A percentile compares a stretch with the other conserved stretches of the same genome.
These are phyloP conservation scores for Blastomyces parvus DNA, from an alignment of 2,329 filamentous ascomycete genomes.

Conservation along the genomic window DNA sequence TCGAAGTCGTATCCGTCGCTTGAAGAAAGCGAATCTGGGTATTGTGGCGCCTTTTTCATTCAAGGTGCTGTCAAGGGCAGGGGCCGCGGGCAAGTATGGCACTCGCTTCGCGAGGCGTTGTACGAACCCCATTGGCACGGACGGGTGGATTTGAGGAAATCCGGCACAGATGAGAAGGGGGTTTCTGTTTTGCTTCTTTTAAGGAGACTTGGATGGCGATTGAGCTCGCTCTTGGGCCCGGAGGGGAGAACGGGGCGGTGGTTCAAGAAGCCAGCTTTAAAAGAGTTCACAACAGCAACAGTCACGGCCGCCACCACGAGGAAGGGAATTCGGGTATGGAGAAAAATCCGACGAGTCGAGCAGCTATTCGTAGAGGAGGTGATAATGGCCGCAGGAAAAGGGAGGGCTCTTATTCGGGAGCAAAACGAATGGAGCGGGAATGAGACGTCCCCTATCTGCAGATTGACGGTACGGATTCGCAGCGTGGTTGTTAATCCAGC, in stretches of 20 bases:
- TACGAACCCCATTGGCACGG: slow-evolving; percentile 43
- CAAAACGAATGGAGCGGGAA: slow-evolving; percentile 35
- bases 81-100: slow-evolving; percentile 36
- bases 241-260: background rate
- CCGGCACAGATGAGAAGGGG: background rate
- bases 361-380: slow-evolving; percentile 13
- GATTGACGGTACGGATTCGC: background rate
- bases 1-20: slow-evolving; percentile 74
- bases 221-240: slow-evolving; percentile 1
- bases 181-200: background rate
- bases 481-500: background rate
- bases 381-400: slow-evolving; percentile 20
- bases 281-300: background rate
- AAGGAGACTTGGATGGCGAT: background rate
- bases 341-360: background rate
- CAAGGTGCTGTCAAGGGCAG: slow-evolving; percentile 38
- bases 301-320: background rate
- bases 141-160: background rate
- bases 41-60: slow-evolving; percentile 34
- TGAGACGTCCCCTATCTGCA: slow-evolving; percentile 35
- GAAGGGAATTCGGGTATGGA: background rate
- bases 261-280: background rate
- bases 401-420: slow-evolving; percentile 14
- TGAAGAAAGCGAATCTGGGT: slow-evolving; percentile 66
- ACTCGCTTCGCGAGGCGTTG: slow-evolving; percentile 46